These are phyloP conservation scores for Talaromyces sp. DNA, from an alignment of 2,329 filamentous ascomycete species.

Conservation along the genomic window DNA sequence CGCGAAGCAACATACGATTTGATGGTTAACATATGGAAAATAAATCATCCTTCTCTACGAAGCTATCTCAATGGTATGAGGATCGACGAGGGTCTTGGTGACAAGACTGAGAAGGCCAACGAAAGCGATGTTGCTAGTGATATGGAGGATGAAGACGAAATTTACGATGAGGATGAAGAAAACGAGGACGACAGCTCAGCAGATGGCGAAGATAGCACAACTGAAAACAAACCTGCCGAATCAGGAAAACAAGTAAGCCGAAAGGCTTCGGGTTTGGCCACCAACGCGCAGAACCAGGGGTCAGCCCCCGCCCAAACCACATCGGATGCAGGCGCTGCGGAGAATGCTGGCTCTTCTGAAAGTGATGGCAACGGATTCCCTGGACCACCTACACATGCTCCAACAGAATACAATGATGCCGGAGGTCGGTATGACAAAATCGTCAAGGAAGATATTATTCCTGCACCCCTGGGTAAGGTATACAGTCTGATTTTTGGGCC, in stretches of 20 bases:
- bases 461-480: constrained; percentile 84
- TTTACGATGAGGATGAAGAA: constrained; percentile 48
- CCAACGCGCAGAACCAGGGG: constrained; percentile 26
- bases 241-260: constrained; percentile 53
- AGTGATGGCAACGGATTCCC: constrained; percentile 60
- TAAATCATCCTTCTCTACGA: constrained; percentile 85
- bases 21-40: constrained; percentile 97
- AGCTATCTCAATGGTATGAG: constrained; percentile 86
- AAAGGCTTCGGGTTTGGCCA: constrained; percentile 59
- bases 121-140: constrained; percentile 70
- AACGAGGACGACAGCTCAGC: constrained; percentile 56
- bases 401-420: constrained; percentile 79
- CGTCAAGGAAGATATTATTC: constrained; percentile 77
- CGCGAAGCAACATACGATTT: constrained; percentile 95
- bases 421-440: constrained; percentile 77
- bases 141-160: constrained; percentile 66
- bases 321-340: constrained; percentile 39
- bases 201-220: constrained; percentile 50
- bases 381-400: constrained; percentile 71
- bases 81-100: constrained; percentile 72
- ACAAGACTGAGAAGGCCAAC: constrained; percentile 76
- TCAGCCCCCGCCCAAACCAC: constrained; percentile 29
- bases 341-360: constrained; percentile 39
- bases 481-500: constrained; percentile 85
- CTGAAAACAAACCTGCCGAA: constrained; percentile 46